Evolutionary conservation across 768 basidiomycete species (phyloP).

Genomic region (Lactarius vividus): DNA sequence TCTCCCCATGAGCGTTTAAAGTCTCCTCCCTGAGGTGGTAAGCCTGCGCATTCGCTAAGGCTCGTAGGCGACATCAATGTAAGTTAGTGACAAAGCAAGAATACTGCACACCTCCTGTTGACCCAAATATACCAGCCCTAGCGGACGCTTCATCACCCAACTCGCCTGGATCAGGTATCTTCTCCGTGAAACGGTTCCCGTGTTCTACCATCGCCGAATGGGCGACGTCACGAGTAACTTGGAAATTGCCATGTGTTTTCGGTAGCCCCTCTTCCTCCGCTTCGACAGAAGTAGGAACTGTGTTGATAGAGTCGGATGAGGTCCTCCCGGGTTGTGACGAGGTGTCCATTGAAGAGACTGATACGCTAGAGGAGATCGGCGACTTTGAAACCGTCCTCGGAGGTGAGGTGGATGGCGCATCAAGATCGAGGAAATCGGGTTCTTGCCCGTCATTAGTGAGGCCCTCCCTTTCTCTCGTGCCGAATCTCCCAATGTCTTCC

Average conservation of each 20-base stretch:
- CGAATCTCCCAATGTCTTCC: conserved; percentile 41
- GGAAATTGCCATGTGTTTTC: conserved; percentile 30
- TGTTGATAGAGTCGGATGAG: conserved; percentile 30
- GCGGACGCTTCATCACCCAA: conserved; percentile 52
- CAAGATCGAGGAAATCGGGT: conserved; percentile 83
- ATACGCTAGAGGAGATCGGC: conserved; percentile 2
- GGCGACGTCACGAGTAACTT: conserved; percentile 22
- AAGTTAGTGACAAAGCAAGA: neutral
- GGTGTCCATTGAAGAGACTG: neutral
- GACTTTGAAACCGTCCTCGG: neutral
- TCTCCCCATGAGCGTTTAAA: neutral
- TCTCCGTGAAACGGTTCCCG: conserved; percentile 20
- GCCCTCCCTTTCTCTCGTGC: conserved; percentile 36
- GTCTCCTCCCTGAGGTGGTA: conserved; percentile 53
- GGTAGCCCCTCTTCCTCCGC: conserved; percentile 31
- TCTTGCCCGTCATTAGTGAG: conserved; percentile 41
- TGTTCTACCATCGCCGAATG: conserved; percentile 28
- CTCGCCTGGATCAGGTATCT: neutral
- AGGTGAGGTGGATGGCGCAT: conserved; percentile 41
- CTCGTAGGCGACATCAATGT: conserved; percentile 42
- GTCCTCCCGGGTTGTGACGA: conserved; percentile 15
- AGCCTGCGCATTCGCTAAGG: conserved; percentile 80
- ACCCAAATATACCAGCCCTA: conserved; percentile 42
- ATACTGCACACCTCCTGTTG: conserved; percentile 30
- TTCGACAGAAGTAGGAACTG: conserved; percentile 31